Conservation (phyloP, 352 stramenopile species). For the Pythium sukuiense region DNA sequence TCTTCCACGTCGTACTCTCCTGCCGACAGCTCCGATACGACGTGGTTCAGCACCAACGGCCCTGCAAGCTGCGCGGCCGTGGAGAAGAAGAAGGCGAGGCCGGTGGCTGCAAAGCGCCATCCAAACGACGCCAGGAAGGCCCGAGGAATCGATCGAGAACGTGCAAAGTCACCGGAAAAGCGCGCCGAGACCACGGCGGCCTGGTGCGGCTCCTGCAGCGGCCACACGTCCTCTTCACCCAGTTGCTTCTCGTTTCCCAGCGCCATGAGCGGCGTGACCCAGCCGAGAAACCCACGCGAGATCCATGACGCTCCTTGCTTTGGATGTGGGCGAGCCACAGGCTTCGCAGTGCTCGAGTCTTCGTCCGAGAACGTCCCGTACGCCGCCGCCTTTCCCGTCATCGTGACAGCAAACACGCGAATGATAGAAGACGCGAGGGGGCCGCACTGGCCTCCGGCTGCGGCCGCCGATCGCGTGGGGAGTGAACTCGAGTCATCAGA, state of each 20-base stretch:
- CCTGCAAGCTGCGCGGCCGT: slow-evolving; percentile 49
- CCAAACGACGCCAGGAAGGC: slow-evolving; percentile 42
- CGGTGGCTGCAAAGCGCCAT: slow-evolving; percentile 33
- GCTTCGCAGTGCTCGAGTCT: too few species aligned
- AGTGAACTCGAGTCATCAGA: too few species aligned
- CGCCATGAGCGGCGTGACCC: slow-evolving; percentile 49
- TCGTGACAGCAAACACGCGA: too few species aligned
- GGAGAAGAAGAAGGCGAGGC: slow-evolving; percentile 35
- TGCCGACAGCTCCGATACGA: slow-evolving; percentile 35
- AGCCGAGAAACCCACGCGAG: slow-evolving; percentile 46
- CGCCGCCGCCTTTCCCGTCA: too few species aligned
- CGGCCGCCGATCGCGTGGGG: too few species aligned
- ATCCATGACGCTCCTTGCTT: slow-evolving; percentile 31
- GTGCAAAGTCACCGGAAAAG: slow-evolving; percentile 32
- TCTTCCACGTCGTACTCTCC: slow-evolving; percentile 22
- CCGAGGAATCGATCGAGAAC: slow-evolving; percentile 36
- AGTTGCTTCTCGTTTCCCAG: slow-evolving; percentile 50
- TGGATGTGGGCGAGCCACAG: too few species aligned
- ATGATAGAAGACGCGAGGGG: too few species aligned
- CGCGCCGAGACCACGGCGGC: slow-evolving; percentile 25
- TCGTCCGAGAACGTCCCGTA: too few species aligned
- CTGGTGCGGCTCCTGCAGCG: slow-evolving; percentile 31
- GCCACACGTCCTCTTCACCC: slow-evolving; percentile 43
- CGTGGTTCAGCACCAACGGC: slow-evolving; percentile 41
- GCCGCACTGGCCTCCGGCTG: too few species aligned